Evolutionary conservation across 2,329 filamentous ascomycete genomes (phyloP), one percentile per base, ranked within the genome.

Genomic region (Cucurbitaria berberidis): DNA sequence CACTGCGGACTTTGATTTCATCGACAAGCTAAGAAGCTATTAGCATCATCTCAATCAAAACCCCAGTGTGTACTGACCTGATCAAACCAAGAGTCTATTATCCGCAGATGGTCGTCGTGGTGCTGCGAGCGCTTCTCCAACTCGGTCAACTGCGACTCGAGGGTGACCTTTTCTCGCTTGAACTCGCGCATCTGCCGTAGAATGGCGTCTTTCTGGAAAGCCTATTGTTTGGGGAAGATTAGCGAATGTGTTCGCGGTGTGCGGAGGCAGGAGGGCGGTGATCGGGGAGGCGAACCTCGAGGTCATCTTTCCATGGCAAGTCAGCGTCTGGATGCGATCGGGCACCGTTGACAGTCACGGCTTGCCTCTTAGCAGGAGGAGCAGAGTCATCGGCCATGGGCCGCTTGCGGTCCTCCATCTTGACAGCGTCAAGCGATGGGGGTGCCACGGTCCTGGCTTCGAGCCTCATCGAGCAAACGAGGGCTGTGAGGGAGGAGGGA

Each of bases 341-440:
- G 60, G 82, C 79, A 70, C 92, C 92, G 82, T 96, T 97, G 63
- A 93, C 84, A 46, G 67, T 63, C 55, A 74, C 66, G 50, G 91
- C 90, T 76, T 96, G 90, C 78, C 92, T 89, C 83, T 98, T 99
- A 73, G 87, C 89, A 19, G 93, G 93, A 63, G 93, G 93, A 63
- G 89, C 90, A 72, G 90, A 82, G 66, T 97, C 91, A 76, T 95
- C 89, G 78, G 89, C 84, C 74, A 92, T 90, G 74, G 92, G 89
- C 86, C 95, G 88, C 86, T 99, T 99, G 86, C 95, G 91, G 83
- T 98, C 95, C 85, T 99, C 95, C 93, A 98, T 99, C 86, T 95
- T 96, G 82, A 87, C 82, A 80, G 90, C 84, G 84, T 87, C 87
- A 77, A 84, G 78, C 81, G 91, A 89, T 82, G 89, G 86, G 85